Conservation (phyloP, 2,329 filamentous ascomycete species). For the Tolypocladium tropicale region DNA sequence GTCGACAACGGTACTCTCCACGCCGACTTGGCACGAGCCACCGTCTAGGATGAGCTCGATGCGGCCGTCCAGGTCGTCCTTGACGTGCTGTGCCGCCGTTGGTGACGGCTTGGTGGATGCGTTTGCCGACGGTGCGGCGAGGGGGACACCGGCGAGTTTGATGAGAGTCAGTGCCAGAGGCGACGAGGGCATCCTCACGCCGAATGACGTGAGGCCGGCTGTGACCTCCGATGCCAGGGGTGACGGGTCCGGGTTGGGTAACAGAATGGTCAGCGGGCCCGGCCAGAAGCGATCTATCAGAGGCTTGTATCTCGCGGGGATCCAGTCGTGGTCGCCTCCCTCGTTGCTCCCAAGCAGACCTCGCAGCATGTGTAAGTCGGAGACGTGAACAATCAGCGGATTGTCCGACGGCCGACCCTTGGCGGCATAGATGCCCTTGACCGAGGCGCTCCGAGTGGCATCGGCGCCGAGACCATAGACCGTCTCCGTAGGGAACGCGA, state of each 20-base stretch:
- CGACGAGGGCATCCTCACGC: slow-evolving; percentile 79
- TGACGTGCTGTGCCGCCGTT: slow-evolving; percentile 81
- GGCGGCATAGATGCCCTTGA: slow-evolving; percentile 83
- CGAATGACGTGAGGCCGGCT: slow-evolving; percentile 74
- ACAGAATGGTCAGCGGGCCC: slow-evolving; percentile 81
- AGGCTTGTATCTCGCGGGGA: slow-evolving; percentile 68
- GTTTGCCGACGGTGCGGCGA: slow-evolving; percentile 91
- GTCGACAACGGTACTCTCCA: slow-evolving; percentile 95
- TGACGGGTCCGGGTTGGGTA: slow-evolving; percentile 62
- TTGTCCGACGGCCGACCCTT: slow-evolving; percentile 92
- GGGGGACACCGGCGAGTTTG: slow-evolving; percentile 61
- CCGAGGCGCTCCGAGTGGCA: slow-evolving; percentile 73
- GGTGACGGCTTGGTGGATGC: slow-evolving; percentile 89
- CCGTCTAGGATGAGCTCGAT: slow-evolving; percentile 87
- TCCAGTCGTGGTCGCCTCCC: slow-evolving; percentile 21
- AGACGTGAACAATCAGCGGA: slow-evolving; percentile 86
- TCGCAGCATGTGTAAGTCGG: slow-evolving; percentile 68
- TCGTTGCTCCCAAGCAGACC: slow-evolving; percentile 37
- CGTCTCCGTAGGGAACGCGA: slow-evolving; percentile 95
- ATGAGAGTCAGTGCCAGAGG: slow-evolving; percentile 84
- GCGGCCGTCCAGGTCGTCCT: slow-evolving; percentile 69
- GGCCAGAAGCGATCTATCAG: slow-evolving; percentile 86
- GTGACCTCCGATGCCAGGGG: slow-evolving; percentile 85
- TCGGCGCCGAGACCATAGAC: slow-evolving; percentile 97
- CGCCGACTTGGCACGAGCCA: slow-evolving; percentile 75